Conservation (phyloP, 192 early-diverging fungal species). For the Cetraspora pellucida region DNA sequence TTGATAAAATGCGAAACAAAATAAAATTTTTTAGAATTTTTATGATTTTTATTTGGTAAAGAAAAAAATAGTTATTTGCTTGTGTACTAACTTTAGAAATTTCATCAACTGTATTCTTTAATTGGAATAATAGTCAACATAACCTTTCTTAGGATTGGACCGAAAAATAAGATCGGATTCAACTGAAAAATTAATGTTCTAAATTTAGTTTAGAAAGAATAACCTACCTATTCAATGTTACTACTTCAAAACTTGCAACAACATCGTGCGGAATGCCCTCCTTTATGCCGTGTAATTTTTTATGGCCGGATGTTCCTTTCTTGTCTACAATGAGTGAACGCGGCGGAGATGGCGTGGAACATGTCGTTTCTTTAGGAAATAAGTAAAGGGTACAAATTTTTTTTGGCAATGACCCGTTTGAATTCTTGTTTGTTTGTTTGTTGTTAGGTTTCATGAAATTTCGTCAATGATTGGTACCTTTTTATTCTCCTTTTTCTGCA, state of each 20-base stretch:
- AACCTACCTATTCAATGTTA: no score
- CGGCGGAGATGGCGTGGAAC: not conserved
- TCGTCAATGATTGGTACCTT: not conserved
- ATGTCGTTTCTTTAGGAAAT: not conserved
- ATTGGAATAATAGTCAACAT: not conserved
- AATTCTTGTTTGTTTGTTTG: conserved; percentile 2
- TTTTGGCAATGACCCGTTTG: not conserved
- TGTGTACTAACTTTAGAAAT: conserved; percentile 6
- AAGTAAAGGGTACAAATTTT: not conserved
- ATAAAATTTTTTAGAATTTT: no score
- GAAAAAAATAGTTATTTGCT: not conserved
- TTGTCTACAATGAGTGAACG: not conserved
- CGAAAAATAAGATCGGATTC: not conserved
- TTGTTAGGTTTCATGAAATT: not conserved
- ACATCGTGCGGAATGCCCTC: not conserved
- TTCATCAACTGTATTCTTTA: conserved; percentile 24
- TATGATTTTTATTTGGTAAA: not conserved
- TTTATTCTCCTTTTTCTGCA: not conserved
- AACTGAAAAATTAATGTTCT: not conserved
- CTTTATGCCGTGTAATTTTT: no score
- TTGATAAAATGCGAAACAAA: not conserved
- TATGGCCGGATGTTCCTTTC: not conserved
- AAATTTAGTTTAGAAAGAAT: not conserved
- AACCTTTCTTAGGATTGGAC: not conserved
- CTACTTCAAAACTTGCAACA: not conserved